Evolutionary conservation across 306 rosid genomes (phyloP).

Genomic region (Trichosanthes cucumerina): DNA sequence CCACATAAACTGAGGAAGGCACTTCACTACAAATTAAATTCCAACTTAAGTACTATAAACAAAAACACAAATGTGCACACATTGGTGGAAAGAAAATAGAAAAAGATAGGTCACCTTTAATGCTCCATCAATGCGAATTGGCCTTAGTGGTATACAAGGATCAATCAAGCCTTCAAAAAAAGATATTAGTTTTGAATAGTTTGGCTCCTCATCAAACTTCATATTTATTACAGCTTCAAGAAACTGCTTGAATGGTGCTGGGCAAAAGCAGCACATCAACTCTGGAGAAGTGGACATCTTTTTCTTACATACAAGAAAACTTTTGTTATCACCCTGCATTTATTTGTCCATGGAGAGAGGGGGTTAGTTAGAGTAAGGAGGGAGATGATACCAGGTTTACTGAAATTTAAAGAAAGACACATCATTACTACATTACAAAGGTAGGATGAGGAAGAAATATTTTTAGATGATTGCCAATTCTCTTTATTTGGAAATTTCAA

Average conservation of each 20-base stretch:
- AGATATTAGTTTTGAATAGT: conserved; percentile 73
- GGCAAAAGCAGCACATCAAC: conserved; percentile 85
- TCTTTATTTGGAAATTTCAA: neutral
- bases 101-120: conserved; percentile 43
- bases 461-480: neutral
- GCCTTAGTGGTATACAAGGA: conserved; percentile 57
- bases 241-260: conserved; percentile 78
- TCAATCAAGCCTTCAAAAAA: conserved; percentile 75
- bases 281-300: conserved; percentile 88
- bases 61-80: neutral
- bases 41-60: neutral
- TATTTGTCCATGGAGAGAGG: neutral
- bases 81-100: neutral
- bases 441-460: neutral
- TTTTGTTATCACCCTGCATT: conserved; percentile 91
- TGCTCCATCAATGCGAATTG: conserved; percentile 90
- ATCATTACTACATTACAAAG: neutral
- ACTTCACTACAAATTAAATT: neutral
- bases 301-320: conserved; percentile 91
- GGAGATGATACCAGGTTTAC: conserved; percentile 12
- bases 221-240: conserved; percentile 79
- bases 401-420: neutral
- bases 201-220: conserved; percentile 94
- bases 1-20: conserved; percentile 7
- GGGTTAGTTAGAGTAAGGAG: neutral